Conservation (phyloP, 139 green algal genomes). For the Chlorella sp. region DNA sequence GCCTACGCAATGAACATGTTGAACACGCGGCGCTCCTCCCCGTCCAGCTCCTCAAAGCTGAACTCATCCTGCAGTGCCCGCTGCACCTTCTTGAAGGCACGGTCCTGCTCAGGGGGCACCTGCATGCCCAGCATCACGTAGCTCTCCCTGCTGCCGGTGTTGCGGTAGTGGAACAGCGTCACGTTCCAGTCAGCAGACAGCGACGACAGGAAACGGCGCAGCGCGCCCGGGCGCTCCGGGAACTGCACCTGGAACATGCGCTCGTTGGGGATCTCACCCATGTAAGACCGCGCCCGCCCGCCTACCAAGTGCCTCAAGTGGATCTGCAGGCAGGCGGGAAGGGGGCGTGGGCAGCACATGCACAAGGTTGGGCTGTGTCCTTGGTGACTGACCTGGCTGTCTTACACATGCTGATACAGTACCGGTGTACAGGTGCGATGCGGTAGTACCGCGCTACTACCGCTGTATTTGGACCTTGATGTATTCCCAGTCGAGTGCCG, state of each 20-base stretch:
- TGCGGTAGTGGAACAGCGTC: slow-evolving; percentile 96
- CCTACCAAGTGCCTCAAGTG: slow-evolving; percentile 91
- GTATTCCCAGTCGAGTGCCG: too few species aligned
- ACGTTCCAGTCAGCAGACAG: slow-evolving; percentile 83
- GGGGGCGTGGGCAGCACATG: too few species aligned
- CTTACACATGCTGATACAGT: too few species aligned
- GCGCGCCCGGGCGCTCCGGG: slow-evolving; percentile 82
- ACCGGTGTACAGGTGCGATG: too few species aligned
- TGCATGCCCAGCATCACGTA: slow-evolving; percentile 77
- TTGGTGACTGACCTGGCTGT: too few species aligned
- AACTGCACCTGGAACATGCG: slow-evolving; percentile 83
- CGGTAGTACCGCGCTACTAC: too few species aligned
- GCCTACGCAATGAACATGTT: slow-evolving; percentile 72
- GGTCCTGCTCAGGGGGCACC: slow-evolving; percentile 43
- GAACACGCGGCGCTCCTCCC: slow-evolving; percentile 59
- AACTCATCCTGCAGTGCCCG: slow-evolving; percentile 55
- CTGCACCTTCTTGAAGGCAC: slow-evolving; percentile 22
- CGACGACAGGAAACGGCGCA: slow-evolving; percentile 73
- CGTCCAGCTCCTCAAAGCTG: slow-evolving; percentile 52
- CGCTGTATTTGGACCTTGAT: too few species aligned
- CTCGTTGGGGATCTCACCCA: slow-evolving; percentile 63
- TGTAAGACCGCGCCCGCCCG: slow-evolving; percentile 62
- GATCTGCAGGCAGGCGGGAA: slow-evolving; percentile 52
- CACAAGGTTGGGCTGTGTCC: too few species aligned
- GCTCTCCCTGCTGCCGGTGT: slow-evolving; percentile 65